Percentiles rank a stretch among this genome's conserved stretches.
phyloP scores from a whole-genome alignment of 129 eudicot genomes.

The Artemisia argyi region DNA sequence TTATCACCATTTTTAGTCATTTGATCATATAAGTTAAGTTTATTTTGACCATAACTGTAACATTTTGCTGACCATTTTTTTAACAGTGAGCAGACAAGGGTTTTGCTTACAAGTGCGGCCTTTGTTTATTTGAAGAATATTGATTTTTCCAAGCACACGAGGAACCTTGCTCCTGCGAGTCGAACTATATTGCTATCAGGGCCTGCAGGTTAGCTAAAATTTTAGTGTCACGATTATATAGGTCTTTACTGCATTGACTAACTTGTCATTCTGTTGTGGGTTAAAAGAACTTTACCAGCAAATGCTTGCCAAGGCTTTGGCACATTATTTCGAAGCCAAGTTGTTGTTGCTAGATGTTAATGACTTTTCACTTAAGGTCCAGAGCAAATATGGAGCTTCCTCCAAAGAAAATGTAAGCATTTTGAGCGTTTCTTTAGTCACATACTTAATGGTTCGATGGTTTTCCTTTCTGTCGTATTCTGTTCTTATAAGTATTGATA shows the following conservation, averaged over 20 bases:
- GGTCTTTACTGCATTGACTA: slow-evolving; percentile 1
- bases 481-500: not conserved
- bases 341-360: slow-evolving; percentile 70
- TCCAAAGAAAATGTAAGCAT: slow-evolving; percentile 69
- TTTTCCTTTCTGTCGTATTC: not conserved
- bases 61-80: too few relatives aligned
- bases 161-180: slow-evolving; percentile 94
- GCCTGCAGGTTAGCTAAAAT: slow-evolving; percentile 56
- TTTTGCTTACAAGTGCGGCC: slow-evolving; percentile 84
- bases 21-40: too few relatives aligned
- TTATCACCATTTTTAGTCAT: too few relatives aligned
- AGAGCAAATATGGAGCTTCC: slow-evolving; percentile 78
- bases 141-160: slow-evolving; percentile 76
- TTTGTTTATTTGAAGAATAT: slow-evolving; percentile 71
- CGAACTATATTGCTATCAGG: slow-evolving; percentile 95
- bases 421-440: not conserved
- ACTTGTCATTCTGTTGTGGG: slow-evolving; percentile 1
- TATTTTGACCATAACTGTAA: too few relatives aligned
- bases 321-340: slow-evolving; percentile 87
- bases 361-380: slow-evolving; percentile 82
- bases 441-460: not conserved
- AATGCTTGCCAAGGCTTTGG: slow-evolving; percentile 93
- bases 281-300: slow-evolving; percentile 80
- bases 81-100: slow-evolving; percentile 77
- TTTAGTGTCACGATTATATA: not conserved